phyloP scores from a whole-genome alignment of 768 basidiomycete genomes.

The Tricholoma saponaceum region DNA sequence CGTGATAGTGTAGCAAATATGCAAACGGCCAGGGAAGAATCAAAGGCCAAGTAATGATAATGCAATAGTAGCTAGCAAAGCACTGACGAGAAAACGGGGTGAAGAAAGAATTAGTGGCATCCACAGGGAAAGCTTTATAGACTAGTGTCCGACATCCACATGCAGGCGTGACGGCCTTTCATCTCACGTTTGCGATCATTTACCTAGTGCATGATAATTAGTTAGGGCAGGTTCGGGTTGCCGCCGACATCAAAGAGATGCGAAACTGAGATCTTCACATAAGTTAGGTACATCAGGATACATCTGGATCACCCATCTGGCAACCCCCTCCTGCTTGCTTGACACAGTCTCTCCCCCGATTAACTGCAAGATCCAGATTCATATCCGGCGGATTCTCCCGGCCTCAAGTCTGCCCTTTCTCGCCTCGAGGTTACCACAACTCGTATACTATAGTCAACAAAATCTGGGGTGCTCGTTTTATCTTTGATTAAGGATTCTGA shows the following conservation, averaged over 20 bases:
- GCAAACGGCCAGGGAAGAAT: conserved; percentile 5
- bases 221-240: conserved; percentile 19
- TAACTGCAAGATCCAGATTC: conserved; percentile 17
- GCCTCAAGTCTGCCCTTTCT: conserved; percentile 18
- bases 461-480: conserved; percentile 30
- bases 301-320: conserved; percentile 7
- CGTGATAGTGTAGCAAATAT: conserved; percentile 1
- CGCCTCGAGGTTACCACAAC: conserved; percentile 24
- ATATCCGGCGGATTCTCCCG: conserved; percentile 27
- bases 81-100: conserved; percentile 11
- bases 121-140: conserved; percentile 30
- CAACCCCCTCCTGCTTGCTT: conserved; percentile 4
- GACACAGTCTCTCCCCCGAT: conserved; percentile 22
- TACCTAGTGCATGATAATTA: conserved; percentile 11
- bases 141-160: conserved; percentile 7
- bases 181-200: conserved; percentile 29
- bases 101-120: conserved; percentile 21
- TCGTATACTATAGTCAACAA: conserved; percentile 18
- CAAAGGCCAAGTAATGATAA: conserved; percentile 11
- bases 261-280: conserved; percentile 14
- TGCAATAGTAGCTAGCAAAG: neutral
- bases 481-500: conserved; percentile 3
- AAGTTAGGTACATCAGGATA: conserved; percentile 6
- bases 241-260: conserved; percentile 23
- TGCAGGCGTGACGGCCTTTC: conserved; percentile 27